Evolutionary conservation across 2,329 filamentous ascomycete genomes (phyloP), one percentile per base, ranked within the genome.

Genomic region (Botryotinia globosa): DNA sequence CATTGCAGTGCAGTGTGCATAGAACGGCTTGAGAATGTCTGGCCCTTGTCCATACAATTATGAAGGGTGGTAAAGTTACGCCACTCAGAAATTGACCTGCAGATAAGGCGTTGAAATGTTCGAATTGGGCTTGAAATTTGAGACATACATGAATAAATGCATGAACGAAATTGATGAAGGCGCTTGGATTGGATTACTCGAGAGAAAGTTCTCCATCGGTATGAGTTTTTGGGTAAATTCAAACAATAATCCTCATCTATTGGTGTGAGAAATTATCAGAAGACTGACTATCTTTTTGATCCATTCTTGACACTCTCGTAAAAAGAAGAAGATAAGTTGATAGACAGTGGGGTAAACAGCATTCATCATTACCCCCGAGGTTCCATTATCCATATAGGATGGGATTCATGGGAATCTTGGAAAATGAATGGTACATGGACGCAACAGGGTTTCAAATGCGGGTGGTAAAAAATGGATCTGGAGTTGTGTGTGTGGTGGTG

Each of bases 331-430:
- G n/a, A 64, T 20, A 64, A 45, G 29, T 45, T 64, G 61, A 32
- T 64, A 64, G 61, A 64, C 61, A 64, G 39, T 64, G 61, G 61
- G 61, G 61, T 64, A 64, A 32, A 64, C 10, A 64, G 61, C n/a
- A 45, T 64, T 45, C n/a, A 29, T 45, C n/a, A 29, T 29, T 29
- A 29, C 51, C n/a, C 51, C 51, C 51, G 51, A 56, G n/a, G 16
- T 18, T 56, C n/a, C n/a, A n/a, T n/a, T n/a, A n/a, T n/a, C n/a
- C 51, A n/a, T 29, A 18, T 32, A 56, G 51, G n/a, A 64, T 64
- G 39, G 61, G 61, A 64, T 44, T n/a, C n/a, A 32, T 64, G 61
- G n/a, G 61, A 64, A 64, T 64, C 59, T n/a, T 44, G 61, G 58
- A 63, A 44, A 44, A 29, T 32, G 7, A n/a, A 44, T 44, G 42